Evolutionary conservation across 805 yeast species (phyloP), one percentile per base, ranked within the genome.

Genomic region (Pichia sporocuriosa): DNA sequence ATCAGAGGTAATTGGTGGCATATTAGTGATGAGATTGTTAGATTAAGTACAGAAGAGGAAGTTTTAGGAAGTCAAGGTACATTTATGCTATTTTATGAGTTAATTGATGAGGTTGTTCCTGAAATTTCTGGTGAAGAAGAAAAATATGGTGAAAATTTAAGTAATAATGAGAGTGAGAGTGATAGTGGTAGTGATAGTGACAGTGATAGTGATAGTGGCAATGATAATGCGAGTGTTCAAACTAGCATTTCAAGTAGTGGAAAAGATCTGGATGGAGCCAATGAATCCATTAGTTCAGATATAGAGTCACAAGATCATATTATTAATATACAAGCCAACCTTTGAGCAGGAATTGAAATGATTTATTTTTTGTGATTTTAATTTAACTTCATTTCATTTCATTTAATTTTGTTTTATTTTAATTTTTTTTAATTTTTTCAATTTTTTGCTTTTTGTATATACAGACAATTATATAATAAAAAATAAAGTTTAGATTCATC

Each of bases 1-100:
- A 73, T 67, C 44, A 74, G 95, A 50, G 93, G 89, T 2, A 71
- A 78, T 10, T 90, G 98, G 98, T 89, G 96, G 95, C 75, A 96
- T 58, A 81, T 89, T 16, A 82, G 93, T 52, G 98, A 93, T 61
- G 95, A 88, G 56, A 78, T 80, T 3, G 95, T 89, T 3, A 78
- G 86, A 45, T 72, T 84, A 25, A 87, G 86, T 3, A 73, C 79
- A 11, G 95, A 86, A 57, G 73, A 73, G 3, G 95, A 89, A 56
- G 97, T 88, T 1, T 64, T 86, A 43, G 69, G 70, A 12, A 77
- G 88, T 3, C 93, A 85, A 42, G 96, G 96, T 22, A 88, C 90
- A 0, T 90, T 88, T 51, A 86, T 90, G 96, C 61, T 90, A 52
- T 90, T 90, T 56, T 90, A 90, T 58, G 97, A 89, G 57, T 61